Base-by-base conservation (phyloP, 1,139 yeast species). In the Yamadazyma conglobata region DNA sequence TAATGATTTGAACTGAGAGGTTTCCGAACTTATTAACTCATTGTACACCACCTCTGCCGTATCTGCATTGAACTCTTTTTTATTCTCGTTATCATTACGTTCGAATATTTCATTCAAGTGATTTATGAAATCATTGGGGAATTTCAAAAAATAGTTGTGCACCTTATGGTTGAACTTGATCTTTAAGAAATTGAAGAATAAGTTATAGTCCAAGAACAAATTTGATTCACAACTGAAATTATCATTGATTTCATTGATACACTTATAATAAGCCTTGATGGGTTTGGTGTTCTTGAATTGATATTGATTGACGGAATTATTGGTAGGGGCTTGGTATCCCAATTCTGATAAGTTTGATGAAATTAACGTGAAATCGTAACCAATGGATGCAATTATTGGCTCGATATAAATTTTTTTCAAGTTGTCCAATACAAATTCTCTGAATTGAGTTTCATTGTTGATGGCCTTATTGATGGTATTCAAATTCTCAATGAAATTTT, bases 371-470 rank as follows among this genome's bases (percentile, higher is more conserved):
- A 56, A 64, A 27, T 56, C 58, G 24, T 56, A 46, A 12, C 54
- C 56, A 32, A 54, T 38, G 28, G 64, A 44, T 22, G 69, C 70
- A 38, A 65, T 53, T 26, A 65, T 52, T 23, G 71, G 71, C 34
- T 66, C 70, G 24, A 66, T 43, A 40, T 58, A 67, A 28, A 65
- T 58, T 28, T 57, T 56, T 33, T 53, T 54, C 34, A 67, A 54
- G 37, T 60, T 58, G 27, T 56, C 61, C 42, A 63, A 50, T 24
- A 67, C 46, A 36, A 58, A 52, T 30, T 58, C 57, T 24, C 70
- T 55, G 37, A 57, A 56, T 45, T 64, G 69, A 30, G 54, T 52
- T 38, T 66, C 73, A 31, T 45, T 49, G 31, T 38, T 47, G 27
- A 53, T 52, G 25, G 46, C 43, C 35, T 47, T 46, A 35, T 45